Evolutionary conservation across 495 filamentous ascomycete species (phyloP).

Genomic region (Neurospora tetrasperma): DNA sequence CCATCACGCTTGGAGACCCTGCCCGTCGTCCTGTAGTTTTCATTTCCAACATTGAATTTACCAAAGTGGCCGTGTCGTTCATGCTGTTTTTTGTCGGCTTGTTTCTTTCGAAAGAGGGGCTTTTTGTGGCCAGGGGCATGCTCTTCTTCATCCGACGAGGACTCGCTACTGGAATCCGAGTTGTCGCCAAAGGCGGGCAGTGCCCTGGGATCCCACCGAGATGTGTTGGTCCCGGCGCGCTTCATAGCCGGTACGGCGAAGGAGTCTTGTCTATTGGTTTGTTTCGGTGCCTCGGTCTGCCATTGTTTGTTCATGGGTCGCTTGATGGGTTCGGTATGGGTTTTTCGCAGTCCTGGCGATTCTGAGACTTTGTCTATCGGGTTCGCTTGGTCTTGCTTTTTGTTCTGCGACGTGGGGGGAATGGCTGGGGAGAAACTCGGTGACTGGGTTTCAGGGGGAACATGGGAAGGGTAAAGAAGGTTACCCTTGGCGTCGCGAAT

Average conservation of each 20-base stretch:
- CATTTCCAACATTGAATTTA: constrained; percentile 48
- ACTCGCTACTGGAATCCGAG: constrained; percentile 12
- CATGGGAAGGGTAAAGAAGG: constrained; percentile 26
- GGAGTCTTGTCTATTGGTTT: constrained; percentile 6
- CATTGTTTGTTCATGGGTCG: constrained; percentile 7
- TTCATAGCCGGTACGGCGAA: constrained; percentile 8
- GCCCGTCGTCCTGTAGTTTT: constrained; percentile 54
- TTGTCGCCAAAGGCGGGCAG: constrained; percentile 7
- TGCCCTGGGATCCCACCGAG: not conserved
- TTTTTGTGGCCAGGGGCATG: not conserved
- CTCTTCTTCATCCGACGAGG: constrained; percentile 19
- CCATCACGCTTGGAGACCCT: constrained; percentile 59
- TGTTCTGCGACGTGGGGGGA: not conserved
- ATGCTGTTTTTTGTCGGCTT: constrained; percentile 2
- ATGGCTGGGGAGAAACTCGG: constrained; percentile 13
- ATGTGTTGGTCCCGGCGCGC: constrained; percentile 23
- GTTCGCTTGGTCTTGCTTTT: constrained; percentile 3
- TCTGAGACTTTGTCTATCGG: constrained; percentile 1
- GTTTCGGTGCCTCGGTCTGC: constrained; percentile 11
- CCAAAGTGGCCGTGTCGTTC: constrained; percentile 21
- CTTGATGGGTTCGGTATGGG: not conserved
- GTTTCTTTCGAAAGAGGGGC: constrained; percentile 1
- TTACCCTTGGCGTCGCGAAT: constrained; percentile 23
- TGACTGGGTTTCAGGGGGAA: constrained; percentile 26
- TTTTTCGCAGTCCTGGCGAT: not conserved